Evolutionary conservation across 331 rosid genomes (phyloP), one percentile per base, ranked within the genome.

Genomic region (Rosa hybrid): DNA sequence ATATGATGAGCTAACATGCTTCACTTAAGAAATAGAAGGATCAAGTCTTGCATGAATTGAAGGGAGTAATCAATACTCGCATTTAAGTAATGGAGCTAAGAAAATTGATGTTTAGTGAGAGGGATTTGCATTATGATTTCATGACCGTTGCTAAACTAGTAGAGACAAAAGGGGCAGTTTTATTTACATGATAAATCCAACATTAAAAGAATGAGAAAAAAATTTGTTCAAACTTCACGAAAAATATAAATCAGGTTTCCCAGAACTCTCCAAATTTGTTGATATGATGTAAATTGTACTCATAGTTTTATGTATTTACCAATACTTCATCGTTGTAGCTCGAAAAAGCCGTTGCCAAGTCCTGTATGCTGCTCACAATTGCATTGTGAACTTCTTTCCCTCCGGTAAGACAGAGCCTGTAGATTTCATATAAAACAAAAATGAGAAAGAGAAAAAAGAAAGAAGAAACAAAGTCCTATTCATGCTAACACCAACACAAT

Each of bases 361-460:
- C 99, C 86, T 93, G 96, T 78, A 96, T 87, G 79, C 99, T 96
- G 93, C 98, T 93, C 74, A 96, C 89, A 67, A 89, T 79, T 74
- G 99, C 99, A 93, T 89, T 74, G 76, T 92, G 98, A 87, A 96
- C 98, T 85, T 96, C 98, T 73, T 83, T 93, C 44, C 99, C 97
- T 50, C 99, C 99, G 77, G 90, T 78, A 77, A 96, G 98, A 81
- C 98, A 96, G n/a, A 90, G 84, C 90, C 98, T 94, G 69, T 46
- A 86, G 51, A 80, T 57, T 77, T 76, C 71, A 64, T 48, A 0
- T 48, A 30, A 60, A 59, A 57, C 54, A 68, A 34, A 80, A 30
- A 68, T 59, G 17, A 41, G 27, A 68, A 39, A n/a, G 23, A 72
- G 53, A 71, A 42, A 77, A 39, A 45, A 14, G 16, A 7, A 16